These are phyloP conservation scores for Colletotrichum liaoningense DNA, from an alignment of 2,329 filamentous ascomycete species.

Conservation along the genomic window DNA sequence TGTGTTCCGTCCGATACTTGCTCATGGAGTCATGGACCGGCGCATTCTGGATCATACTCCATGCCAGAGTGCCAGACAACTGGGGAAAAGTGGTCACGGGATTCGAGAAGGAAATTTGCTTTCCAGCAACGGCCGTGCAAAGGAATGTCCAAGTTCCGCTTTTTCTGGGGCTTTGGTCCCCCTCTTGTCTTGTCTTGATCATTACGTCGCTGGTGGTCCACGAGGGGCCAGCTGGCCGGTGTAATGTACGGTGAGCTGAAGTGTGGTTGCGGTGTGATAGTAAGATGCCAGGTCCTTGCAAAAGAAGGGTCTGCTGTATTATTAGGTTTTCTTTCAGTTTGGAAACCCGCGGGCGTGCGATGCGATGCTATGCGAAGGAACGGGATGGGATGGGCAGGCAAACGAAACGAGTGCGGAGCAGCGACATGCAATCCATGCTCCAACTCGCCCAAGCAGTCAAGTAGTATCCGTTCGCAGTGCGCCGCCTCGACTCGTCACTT, in stretches of 20 bases:
- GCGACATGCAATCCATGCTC: slow-evolving; percentile 4
- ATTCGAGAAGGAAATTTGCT: slow-evolving; percentile 32
- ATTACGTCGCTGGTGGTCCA: slow-evolving; percentile 13
- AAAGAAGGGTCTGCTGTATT: background rate
- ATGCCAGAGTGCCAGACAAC: slow-evolving; percentile 11
- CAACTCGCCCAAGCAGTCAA: background rate
- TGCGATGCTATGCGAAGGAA: slow-evolving; percentile 1
- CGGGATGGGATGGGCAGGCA: background rate
- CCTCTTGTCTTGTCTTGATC: slow-evolving; percentile 11
- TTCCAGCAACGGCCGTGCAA: slow-evolving; percentile 10
- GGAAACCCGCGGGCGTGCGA: background rate
- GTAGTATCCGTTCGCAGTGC: background rate
- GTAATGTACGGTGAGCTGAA: background rate
- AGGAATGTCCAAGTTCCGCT: slow-evolving; percentile 32
- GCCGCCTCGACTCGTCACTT: background rate
- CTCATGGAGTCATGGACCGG: slow-evolving; percentile 8
- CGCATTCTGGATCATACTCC: slow-evolving; percentile 21
- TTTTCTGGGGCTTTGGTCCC: slow-evolving; percentile 24
- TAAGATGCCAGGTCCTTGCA: background rate
- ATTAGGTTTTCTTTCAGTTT: slow-evolving; percentile 2
- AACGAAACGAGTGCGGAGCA: background rate
- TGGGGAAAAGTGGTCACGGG: slow-evolving; percentile 23
- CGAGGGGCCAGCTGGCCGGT: background rate
- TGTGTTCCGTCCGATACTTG: background rate
- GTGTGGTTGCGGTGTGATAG: background rate